Evolutionary conservation across 306 rosid genomes (phyloP).

Genomic region (Betula pendula): DNA sequence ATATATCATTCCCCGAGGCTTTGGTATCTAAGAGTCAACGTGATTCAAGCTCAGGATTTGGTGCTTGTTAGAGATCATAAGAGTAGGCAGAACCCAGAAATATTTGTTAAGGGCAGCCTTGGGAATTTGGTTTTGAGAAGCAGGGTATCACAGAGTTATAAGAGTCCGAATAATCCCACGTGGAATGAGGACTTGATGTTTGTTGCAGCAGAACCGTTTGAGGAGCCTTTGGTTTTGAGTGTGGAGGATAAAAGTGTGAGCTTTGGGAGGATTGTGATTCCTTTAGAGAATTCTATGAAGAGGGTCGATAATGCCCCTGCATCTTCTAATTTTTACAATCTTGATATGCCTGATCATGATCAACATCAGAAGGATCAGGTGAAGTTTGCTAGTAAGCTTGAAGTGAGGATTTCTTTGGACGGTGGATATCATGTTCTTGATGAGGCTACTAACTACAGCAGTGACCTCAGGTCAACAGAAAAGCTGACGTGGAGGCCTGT

Average conservation of each 20-base stretch:
- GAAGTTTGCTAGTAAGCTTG: conserved; percentile 31
- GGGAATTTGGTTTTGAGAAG: conserved; percentile 28
- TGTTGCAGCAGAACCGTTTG: conserved; percentile 45
- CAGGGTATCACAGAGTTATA: conserved; percentile 20
- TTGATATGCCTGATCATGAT: conserved; percentile 15
- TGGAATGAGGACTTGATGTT: conserved; percentile 44
- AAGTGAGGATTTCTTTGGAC: conserved; percentile 36
- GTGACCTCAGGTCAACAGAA: conserved; percentile 35
- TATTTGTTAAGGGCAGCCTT: conserved; percentile 34
- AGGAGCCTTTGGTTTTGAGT: conserved; percentile 29
- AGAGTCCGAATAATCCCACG: conserved; percentile 28
- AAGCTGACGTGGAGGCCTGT: conserved; percentile 23
- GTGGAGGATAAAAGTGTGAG: conserved; percentile 31
- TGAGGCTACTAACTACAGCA: conserved; percentile 33
- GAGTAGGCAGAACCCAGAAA: conserved; percentile 5
- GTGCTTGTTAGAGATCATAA: not conserved
- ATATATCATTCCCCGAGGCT: conserved; percentile 34
- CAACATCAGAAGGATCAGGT: not conserved
- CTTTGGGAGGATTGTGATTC: conserved; percentile 34
- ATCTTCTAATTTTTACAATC: conserved; percentile 25
- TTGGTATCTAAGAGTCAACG: conserved; percentile 35
- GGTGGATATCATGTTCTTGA: conserved; percentile 57
- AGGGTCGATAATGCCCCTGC: conserved; percentile 18
- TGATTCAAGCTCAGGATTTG: conserved; percentile 34
- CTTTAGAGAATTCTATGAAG: conserved; percentile 19